These are phyloP conservation scores for Emergomyces orientalis DNA, from an alignment of 2,329 filamentous ascomycete species.

Conservation along the genomic window DNA sequence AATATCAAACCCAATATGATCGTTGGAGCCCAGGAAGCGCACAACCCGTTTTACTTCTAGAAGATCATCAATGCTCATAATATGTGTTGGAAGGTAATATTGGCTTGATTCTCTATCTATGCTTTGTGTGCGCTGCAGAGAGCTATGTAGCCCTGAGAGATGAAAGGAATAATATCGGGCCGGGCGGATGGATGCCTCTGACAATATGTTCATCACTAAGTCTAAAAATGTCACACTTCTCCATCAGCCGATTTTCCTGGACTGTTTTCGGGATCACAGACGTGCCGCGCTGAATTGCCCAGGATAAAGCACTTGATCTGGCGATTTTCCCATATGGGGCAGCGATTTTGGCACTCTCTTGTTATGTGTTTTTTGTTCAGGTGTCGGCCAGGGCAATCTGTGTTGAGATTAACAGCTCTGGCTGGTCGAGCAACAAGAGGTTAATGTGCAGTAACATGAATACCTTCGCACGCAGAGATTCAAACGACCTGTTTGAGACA, in stretches of 20 bases:
- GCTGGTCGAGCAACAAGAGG: conserved; percentile 12
- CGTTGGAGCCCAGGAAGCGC: too few relatives aligned
- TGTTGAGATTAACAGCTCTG: not conserved
- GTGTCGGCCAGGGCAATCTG: not conserved
- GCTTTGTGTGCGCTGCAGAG: too few relatives aligned
- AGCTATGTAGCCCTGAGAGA: too few relatives aligned
- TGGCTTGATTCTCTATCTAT: too few relatives aligned
- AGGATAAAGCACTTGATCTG: conserved; percentile 40
- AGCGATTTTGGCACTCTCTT: not conserved
- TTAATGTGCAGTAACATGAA: conserved; percentile 11
- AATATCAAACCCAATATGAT: too few relatives aligned
- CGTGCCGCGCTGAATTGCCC: conserved; percentile 41
- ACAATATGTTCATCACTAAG: conserved; percentile 3
- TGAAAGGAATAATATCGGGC: too few relatives aligned
- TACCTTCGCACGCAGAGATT: conserved; percentile 1
- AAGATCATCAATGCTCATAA: too few relatives aligned
- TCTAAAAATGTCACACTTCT: conserved; percentile 28
- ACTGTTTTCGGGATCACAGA: conserved; percentile 45
- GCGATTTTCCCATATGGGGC: not conserved
- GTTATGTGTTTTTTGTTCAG: conserved; percentile 2
- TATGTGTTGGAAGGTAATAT: too few relatives aligned
- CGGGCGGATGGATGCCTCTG: too few relatives aligned
- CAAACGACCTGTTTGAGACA: too few relatives aligned
- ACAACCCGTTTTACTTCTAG: too few relatives aligned
- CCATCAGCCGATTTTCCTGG: conserved; percentile 34